A percentile compares a stretch with the other conserved stretches of the same genome.
Conservation (phyloP, 2,329 filamentous ascomycete species). For the Alternaria conjuncta region DNA sequence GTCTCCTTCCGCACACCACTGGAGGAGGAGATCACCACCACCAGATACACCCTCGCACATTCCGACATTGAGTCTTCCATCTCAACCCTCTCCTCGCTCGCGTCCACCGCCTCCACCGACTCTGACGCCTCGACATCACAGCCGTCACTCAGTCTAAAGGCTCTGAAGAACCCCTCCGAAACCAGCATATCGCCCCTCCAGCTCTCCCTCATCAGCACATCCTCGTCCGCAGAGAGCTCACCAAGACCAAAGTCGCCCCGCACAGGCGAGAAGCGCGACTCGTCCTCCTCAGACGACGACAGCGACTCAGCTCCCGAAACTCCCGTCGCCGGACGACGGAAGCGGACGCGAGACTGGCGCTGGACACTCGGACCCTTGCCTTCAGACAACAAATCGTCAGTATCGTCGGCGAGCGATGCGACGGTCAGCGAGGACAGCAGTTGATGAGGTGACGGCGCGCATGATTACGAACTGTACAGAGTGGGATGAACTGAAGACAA, state of each 20-base stretch:
- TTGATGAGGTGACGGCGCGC: slow-evolving; percentile 12
- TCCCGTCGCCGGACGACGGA: slow-evolving; percentile 60
- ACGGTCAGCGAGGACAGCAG: slow-evolving; percentile 39
- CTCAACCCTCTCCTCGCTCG: slow-evolving; percentile 39
- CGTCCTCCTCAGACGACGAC: slow-evolving; percentile 53
- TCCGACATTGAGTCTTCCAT: slow-evolving; percentile 59
- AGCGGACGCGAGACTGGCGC: slow-evolving; percentile 62
- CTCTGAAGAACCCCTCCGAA: slow-evolving; percentile 17
- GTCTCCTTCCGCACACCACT: slow-evolving; percentile 63
- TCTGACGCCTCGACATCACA: slow-evolving; percentile 21
- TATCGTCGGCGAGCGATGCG: slow-evolving; percentile 30
- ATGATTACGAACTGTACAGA: slow-evolving; percentile 4
- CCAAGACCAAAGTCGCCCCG: slow-evolving; percentile 35
- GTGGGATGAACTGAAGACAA: neutral
- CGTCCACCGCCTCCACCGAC: slow-evolving; percentile 19
- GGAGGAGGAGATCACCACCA: slow-evolving; percentile 65
- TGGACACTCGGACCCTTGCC: slow-evolving; percentile 62
- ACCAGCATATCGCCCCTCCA: slow-evolving; percentile 21
- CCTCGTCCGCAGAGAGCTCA: slow-evolving; percentile 33
- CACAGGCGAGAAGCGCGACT: slow-evolving; percentile 54
- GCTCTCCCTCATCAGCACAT: slow-evolving; percentile 13
- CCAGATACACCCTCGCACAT: slow-evolving; percentile 62
- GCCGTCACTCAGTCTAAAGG: slow-evolving; percentile 16
- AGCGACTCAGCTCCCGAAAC: slow-evolving; percentile 60
- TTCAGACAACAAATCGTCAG: slow-evolving; percentile 28